Evolutionary conservation across 164 flowering plant species (phyloP), one percentile per base, ranked within the genome.

Genomic region (Umbilicus rupestris): DNA sequence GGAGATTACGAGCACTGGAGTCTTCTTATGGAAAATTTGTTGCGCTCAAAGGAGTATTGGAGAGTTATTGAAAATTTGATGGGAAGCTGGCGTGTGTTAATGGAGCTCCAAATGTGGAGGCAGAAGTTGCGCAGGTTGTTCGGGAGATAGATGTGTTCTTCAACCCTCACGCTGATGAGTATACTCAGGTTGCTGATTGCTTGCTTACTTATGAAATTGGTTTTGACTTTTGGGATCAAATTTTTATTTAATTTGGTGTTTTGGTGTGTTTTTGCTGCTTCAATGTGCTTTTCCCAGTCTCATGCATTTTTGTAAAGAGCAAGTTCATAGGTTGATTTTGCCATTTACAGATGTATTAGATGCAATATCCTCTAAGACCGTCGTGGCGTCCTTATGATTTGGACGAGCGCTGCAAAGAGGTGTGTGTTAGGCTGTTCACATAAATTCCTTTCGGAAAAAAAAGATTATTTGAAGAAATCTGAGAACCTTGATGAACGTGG

Each of bases 381-480:
- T 68, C 71, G 14, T 94, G 97, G 97, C 85, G 98, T 26, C 96
- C 98, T 1, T 94, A 94, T 69, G 96, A 88, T 41, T 63, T 92
- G 66, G 87, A 85, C 7, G 83, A 87, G n/a, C 76, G 82, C 24
- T 89, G 92, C 58, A 71, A 82, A 49, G 88, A 86, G 94, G 98
- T 89, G 66, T 33, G 74, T 68, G 3, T 15, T n/a, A n/a, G 30
- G 33, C 19, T 15, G 22, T 41, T 11, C 31, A 22, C 9, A 14
- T 0, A 26, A 7, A 37, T 58, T 69, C n/a, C n/a, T n/a, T n/a
- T n/a, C n/a, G n/a, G n/a, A 30, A 30, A 52, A 45, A 5, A n/a
- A 9, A 10, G 15, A 8, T 14, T 22, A 9, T 22, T 5, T n/a
- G 7, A 33, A 20, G 16, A 15, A 2, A 29, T 28, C n/a, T n/a